A percentile compares a stretch with the other conserved stretches of the same genome.
Evolutionary conservation across 352 stramenopile genomes (phyloP).

Genomic region (Phytophthora pluvialis): DNA sequence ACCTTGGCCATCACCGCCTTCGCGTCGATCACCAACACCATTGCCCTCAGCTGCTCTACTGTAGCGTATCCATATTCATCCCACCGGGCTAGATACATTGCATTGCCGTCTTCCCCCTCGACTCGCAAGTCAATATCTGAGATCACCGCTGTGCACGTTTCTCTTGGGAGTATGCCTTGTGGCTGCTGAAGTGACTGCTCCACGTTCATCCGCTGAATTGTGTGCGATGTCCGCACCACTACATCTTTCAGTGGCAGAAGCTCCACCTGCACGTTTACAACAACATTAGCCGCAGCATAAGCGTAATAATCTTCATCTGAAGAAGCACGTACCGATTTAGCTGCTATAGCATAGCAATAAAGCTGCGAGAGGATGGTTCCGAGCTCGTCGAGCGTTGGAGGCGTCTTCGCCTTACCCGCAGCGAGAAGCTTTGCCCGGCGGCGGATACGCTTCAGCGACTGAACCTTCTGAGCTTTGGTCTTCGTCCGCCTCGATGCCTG

Average conservation of each 20-base stretch:
- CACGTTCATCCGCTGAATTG: constrained; percentile 1
- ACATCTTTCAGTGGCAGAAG: background rate
- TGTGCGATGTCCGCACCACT: too few relatives aligned
- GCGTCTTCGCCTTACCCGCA: too few relatives aligned
- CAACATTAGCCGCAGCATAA: too few relatives aligned
- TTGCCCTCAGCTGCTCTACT: background rate
- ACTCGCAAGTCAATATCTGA: background rate
- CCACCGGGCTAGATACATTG: background rate
- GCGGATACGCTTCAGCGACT: too few relatives aligned
- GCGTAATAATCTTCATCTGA: too few relatives aligned
- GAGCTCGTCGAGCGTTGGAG: too few relatives aligned
- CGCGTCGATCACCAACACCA: background rate
- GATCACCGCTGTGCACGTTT: background rate
- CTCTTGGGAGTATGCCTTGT: background rate
- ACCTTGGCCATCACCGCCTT: background rate
- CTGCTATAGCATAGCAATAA: too few relatives aligned
- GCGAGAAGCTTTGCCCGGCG: too few relatives aligned
- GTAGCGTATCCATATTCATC: background rate
- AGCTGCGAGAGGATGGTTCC: too few relatives aligned
- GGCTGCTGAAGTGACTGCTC: background rate
- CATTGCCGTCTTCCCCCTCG: background rate
- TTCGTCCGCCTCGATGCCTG: too few relatives aligned
- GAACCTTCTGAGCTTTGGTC: too few relatives aligned
- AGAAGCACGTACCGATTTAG: too few relatives aligned
- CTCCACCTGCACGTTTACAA: background rate